Conservation (phyloP, 2,329 filamentous ascomycete species). For the Colletotrichum camelliae region DNA sequence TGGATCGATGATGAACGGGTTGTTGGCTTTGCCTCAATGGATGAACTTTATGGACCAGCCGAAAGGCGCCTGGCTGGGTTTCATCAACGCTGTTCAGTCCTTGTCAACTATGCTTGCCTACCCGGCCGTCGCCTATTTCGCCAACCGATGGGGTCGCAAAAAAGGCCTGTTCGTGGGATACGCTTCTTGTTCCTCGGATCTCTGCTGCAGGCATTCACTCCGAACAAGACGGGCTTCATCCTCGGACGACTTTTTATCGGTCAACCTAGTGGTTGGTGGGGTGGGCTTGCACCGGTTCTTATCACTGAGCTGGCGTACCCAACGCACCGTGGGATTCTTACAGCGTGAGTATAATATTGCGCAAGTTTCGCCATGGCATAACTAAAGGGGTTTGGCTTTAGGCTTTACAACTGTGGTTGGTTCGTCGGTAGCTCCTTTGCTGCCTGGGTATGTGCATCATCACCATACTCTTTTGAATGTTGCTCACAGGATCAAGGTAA, state of each 20-base stretch:
- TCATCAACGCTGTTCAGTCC: not conserved
- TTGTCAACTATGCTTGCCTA: slow-evolving; percentile 31
- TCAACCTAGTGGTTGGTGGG: slow-evolving; percentile 35
- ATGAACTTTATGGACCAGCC: slow-evolving; percentile 4
- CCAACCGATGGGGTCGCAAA: slow-evolving; percentile 40
- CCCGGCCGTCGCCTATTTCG: slow-evolving; percentile 31
- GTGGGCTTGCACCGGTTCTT: slow-evolving; percentile 37
- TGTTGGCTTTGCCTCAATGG: slow-evolving; percentile 57
- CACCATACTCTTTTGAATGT: rapidly evolving
- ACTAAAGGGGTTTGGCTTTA: not conserved
- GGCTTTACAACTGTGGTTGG: not conserved
- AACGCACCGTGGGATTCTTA: slow-evolving; percentile 34
- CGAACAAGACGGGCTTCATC: slow-evolving; percentile 33
- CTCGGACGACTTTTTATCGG: slow-evolving; percentile 41
- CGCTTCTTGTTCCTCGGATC: slow-evolving; percentile 33
- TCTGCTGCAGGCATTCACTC: slow-evolving; percentile 31
- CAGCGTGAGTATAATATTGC: slow-evolving; percentile 24
- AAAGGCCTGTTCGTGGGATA: slow-evolving; percentile 34
- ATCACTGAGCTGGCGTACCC: slow-evolving; percentile 51
- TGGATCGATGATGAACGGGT: slow-evolving; percentile 59
- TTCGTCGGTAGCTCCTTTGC: not conserved
- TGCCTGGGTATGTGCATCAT: not conserved
- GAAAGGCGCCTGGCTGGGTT: not conserved
- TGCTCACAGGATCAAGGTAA: rapidly evolving
- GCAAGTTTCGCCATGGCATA: not conserved